Base-by-base conservation (phyloP, 2,329 filamentous ascomycete species). In the Trichophyton simii region DNA sequence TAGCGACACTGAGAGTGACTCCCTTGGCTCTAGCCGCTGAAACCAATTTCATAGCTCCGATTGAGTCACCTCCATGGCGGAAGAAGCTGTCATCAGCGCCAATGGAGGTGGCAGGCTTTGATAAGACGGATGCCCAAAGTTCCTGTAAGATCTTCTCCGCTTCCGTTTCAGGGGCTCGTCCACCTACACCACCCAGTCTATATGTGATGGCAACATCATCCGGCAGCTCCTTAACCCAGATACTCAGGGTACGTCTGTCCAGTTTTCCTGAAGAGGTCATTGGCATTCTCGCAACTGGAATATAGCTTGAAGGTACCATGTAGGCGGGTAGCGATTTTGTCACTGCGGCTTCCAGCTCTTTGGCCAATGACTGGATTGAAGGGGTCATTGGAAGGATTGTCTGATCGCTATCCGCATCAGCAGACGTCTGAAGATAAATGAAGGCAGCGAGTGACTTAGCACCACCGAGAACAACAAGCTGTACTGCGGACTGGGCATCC, bases 381-480 rank as follows among this genome's bases (percentile, higher is more conserved):
- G 67, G 86, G 77, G 46, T 81, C 61, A 64, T 64, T n/a, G 63
- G 62, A 18, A 64, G 60, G 20, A 64, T 57, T 25, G 61, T 60
- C 9, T 61, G 20, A 11, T 62, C 55, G 15, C 60, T 54, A 25
- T 60, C 57, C 9, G 58, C 31, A 50, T 59, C 58, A 13, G 41
- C 81, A 6, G 79, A 75, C 5, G 50, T n/a, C 46, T 60, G 18
- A 18, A 61, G 60, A 46, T 52, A 64, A 18, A 65, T 41, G 22
- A 64, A 65, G 4, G 52, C 64, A 28, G 60, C 85, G 91, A 41
- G 87, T 72, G 96, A 91, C 72, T 95, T 89, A 70, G 90, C 84
- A 67, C 86, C 85, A 74, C 95, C 86, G 73, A 88, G 83, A 72
- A 89, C 83, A 3, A 96, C 83, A 2, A 88, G 89, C 66, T 97